Conservation (phyloP, 2,329 filamentous ascomycete species). For the Cordyceps farinosa region DNA sequence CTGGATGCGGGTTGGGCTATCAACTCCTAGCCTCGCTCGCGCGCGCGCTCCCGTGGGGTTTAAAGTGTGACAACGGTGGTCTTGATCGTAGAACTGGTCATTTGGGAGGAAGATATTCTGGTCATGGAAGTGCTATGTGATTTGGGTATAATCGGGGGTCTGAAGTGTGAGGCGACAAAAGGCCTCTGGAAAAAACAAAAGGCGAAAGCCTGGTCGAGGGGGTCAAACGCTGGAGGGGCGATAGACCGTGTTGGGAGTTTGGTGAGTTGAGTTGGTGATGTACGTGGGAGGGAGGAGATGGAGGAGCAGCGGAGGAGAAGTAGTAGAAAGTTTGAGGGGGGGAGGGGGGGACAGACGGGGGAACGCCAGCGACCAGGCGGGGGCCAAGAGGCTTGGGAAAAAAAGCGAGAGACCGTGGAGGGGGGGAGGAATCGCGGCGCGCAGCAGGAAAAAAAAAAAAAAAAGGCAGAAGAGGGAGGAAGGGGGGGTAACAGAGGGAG, state of each 20-base stretch:
- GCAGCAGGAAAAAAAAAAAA: slow-evolving; percentile 1
- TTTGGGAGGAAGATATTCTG: slow-evolving; percentile 42
- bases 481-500: slow-evolving; percentile 9
- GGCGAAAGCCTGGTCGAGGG: slow-evolving; percentile 4
- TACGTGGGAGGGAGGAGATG: slow-evolving; percentile 6
- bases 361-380: slow-evolving; percentile 8
- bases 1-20: slow-evolving; percentile 26
- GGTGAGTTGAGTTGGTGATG: slow-evolving; percentile 13
- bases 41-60: slow-evolving; percentile 62
- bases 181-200: background rate
- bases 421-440: slow-evolving; percentile 4
- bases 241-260: slow-evolving; percentile 3
- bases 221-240: background rate
- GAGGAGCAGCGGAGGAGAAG: slow-evolving; percentile 14
- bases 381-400: slow-evolving; percentile 13
- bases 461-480: slow-evolving; percentile 1
- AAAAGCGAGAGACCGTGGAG: slow-evolving; percentile 8
- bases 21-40: slow-evolving; percentile 47
- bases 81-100: slow-evolving; percentile 50
- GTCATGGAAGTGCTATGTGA: slow-evolving; percentile 35
- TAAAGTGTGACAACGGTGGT: slow-evolving; percentile 64
- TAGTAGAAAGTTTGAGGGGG: slow-evolving; percentile 18
- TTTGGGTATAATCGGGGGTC: slow-evolving; percentile 15
- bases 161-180: slow-evolving; percentile 9
- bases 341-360: background rate